Conservation (phyloP, 1,139 yeast genomes). For the Geotrichum bryndzae region DNA sequence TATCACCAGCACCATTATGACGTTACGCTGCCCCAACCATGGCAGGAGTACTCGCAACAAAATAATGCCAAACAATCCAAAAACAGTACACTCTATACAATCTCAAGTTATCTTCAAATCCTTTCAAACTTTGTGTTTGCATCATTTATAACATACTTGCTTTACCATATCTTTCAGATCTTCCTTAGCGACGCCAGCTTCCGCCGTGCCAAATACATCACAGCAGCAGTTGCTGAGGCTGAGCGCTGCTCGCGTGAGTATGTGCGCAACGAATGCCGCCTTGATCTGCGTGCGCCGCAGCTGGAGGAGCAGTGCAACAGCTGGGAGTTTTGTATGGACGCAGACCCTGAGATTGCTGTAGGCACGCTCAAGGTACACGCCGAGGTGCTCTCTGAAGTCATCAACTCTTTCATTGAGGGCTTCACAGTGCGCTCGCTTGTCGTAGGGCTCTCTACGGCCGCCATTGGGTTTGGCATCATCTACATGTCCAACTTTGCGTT, state of each 20-base stretch:
- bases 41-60: slow-evolving; percentile 1
- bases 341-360: slow-evolving; percentile 12
- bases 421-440: slow-evolving; percentile 62
- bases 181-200: slow-evolving; percentile 3
- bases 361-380: slow-evolving; percentile 37
- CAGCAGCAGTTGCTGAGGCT: slow-evolving; percentile 9
- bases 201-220: slow-evolving; percentile 2
- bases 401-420: slow-evolving; percentile 67
- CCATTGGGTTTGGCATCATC: slow-evolving; percentile 27
- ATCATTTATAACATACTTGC: slow-evolving; percentile 6
- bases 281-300: slow-evolving; percentile 50
- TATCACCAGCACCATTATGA: slow-evolving; percentile 12
- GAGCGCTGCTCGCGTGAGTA: slow-evolving; percentile 57
- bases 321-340: slow-evolving; percentile 57
- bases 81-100: slow-evolving; percentile 6
- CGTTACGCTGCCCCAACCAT: slow-evolving; percentile 9
- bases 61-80: background rate
- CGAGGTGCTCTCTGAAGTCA: slow-evolving; percentile 67
- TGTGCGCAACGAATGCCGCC: slow-evolving; percentile 58
- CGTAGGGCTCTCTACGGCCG: slow-evolving; percentile 37
- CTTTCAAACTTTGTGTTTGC: slow-evolving; percentile 16
- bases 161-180: slow-evolving; percentile 1
- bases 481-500: slow-evolving; percentile 43
- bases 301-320: slow-evolving; percentile 59
- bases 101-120: slow-evolving; percentile 16